These are phyloP conservation scores for Wilhelminamyces savonicus DNA, from an alignment of 805 yeast species.

Conservation along the genomic window DNA sequence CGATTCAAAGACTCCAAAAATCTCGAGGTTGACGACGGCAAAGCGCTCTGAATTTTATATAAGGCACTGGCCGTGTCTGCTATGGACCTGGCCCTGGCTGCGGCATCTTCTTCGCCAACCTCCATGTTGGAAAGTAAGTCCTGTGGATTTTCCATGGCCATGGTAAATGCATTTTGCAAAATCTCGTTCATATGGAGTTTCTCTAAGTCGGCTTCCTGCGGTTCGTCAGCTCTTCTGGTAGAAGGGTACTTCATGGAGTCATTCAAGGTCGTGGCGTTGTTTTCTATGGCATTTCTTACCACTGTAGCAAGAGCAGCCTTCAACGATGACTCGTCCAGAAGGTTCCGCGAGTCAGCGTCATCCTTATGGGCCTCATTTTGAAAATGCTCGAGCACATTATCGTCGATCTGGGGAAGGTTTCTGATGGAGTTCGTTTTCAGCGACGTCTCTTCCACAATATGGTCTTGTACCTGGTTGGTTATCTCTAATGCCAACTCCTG, in stretches of 20 bases:
- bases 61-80: conserved; percentile 3
- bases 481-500: conserved; percentile 25
- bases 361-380: conserved; percentile 26
- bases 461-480: conserved; percentile 23
- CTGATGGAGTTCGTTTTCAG: conserved; percentile 4
- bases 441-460: conserved; percentile 11
- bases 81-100: not conserved
- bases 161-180: conserved; percentile 67
- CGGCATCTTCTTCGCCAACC: conserved; percentile 13
- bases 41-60: conserved; percentile 3
- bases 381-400: conserved; percentile 29
- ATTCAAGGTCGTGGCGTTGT: conserved; percentile 1
- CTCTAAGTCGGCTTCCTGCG: conserved; percentile 45
- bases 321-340: conserved; percentile 14
- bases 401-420: conserved; percentile 29
- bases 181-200: conserved; percentile 57
- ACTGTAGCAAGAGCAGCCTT: conserved; percentile 51
- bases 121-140: conserved; percentile 35
- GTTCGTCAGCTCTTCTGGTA: not conserved
- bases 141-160: conserved; percentile 66
- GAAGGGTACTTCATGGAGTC: not conserved
- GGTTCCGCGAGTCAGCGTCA: conserved; percentile 3
- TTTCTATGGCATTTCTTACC: conserved; percentile 28
- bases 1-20: conserved; percentile 10
- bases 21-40: conserved; percentile 8